Base-by-base conservation (phyloP, 768 basidiomycete species). In the Basidioascus undulatus region DNA sequence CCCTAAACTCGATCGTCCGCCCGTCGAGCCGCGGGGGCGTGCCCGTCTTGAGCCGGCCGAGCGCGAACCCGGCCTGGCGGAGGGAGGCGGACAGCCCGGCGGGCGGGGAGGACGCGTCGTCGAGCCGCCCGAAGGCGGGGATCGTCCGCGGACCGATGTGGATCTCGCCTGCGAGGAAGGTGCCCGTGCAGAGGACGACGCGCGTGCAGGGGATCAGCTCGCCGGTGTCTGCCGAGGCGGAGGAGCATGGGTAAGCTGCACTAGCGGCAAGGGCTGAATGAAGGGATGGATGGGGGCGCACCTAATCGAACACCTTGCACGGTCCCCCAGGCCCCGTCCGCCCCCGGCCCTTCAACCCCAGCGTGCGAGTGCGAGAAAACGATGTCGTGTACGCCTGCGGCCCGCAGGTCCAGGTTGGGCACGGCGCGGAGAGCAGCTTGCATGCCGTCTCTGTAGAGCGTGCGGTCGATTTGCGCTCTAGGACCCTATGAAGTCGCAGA, bases 121-220 rank as follows among this genome's bases (percentile, higher is more conserved):
- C 15, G 6, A 35, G 25, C 33, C 20, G 41, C 20, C 32, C 35
- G 8, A n/a, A 25, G 8, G n/a, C 8, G 21, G 20, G 30, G 35
- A 20, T 50, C 40, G 2, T 49, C 45, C 2, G 49, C 51, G 35
- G 35, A 72, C 81, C 83, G 35, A 89, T 78, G 51, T 87, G 83
- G 34, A 86, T 82, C 59, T 87, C 80, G 10, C 80, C 84, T 3
- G 76, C 76, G 20, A 89, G 66, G 54, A 89, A 89, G 0, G 84
- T 89, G 7, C 84, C 84, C 0, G 83, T 87, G 49, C 81, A 83
- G 12, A 89, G 67, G 23, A 89, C 76, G 10, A 86, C 78, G 48
- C 75, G 72, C 4, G 75, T 71, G 50, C 81, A 87, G 15, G 61
- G 60, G 23, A 87, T 71, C 15, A 72, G 52, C 38, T 83, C 75